Evolutionary conservation across 306 rosid species (phyloP).

Genomic region (Dalbergia cochinchinensis): DNA sequence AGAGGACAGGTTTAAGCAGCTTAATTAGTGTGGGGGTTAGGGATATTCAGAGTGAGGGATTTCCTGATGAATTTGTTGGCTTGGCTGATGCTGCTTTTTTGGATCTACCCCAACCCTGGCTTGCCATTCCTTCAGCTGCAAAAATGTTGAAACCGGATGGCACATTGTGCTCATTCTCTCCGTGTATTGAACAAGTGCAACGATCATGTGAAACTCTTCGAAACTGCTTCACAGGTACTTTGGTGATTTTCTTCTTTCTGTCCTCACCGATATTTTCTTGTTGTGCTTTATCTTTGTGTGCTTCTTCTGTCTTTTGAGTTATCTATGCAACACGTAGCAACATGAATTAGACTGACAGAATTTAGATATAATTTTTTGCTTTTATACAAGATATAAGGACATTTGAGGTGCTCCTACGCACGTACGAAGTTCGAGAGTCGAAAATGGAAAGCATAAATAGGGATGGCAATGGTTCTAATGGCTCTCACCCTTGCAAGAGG

Average conservation of each 20-base stretch:
- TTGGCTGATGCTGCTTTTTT: conserved; percentile 77
- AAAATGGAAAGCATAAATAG: conserved; percentile 46
- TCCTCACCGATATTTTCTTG: not conserved
- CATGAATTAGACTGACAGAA: conserved; percentile 22
- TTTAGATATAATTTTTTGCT: not conserved
- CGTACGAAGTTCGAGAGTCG: conserved; percentile 78
- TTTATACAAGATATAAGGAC: conserved; percentile 77
- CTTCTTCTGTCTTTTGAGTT: not conserved
- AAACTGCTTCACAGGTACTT: conserved; percentile 71
- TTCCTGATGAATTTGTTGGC: conserved; percentile 71
- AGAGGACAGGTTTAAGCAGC: conserved; percentile 78
- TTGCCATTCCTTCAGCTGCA: conserved; percentile 81
- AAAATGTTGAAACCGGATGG: conserved; percentile 80
- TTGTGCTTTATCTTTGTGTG: conserved; percentile 1
- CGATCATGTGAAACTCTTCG: conserved; percentile 72
- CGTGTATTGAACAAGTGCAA: conserved; percentile 87
- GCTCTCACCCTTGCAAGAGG: conserved; percentile 71
- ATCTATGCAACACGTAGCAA: not conserved
- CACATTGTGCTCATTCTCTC: conserved; percentile 81
- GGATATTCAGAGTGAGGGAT: conserved; percentile 91
- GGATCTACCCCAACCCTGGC: conserved; percentile 96
- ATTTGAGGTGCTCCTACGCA: conserved; percentile 82
- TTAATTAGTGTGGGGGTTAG: conserved; percentile 77
- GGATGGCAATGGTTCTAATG: conserved; percentile 48
- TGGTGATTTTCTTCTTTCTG: conserved; percentile 9